Evolutionary conservation across 148 eudicot species (phyloP).

Genomic region (Pharnaceum exiguum): DNA sequence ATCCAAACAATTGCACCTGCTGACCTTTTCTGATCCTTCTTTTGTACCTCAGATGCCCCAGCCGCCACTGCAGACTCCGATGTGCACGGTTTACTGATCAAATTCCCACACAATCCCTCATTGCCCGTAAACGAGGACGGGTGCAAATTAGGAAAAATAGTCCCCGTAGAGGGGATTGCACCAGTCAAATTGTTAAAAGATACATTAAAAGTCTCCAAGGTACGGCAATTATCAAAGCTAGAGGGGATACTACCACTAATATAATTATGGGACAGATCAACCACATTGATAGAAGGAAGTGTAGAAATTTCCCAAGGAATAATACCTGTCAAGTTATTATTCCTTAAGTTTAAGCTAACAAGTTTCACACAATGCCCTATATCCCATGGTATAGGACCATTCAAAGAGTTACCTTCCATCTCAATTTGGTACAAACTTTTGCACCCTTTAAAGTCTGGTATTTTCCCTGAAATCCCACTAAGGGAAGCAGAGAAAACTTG

Average conservation of each 20-base stretch:
- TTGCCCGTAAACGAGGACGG: conserved; percentile 89
- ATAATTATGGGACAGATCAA: conserved; percentile 61
- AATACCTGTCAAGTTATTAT: conserved; percentile 71
- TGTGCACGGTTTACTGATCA: conserved; percentile 50
- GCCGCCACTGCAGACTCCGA: conserved; percentile 14
- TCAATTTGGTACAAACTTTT: conserved; percentile 66
- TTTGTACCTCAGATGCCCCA: conserved; percentile 20
- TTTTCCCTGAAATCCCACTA: conserved; percentile 40
- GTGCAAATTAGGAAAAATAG: conserved; percentile 58
- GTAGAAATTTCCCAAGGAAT: conserved; percentile 95
- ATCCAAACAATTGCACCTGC: conserved; percentile 76
- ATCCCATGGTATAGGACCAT: conserved; percentile 79
- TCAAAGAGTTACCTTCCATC: conserved; percentile 55
- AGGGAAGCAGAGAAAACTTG: conserved; percentile 61
- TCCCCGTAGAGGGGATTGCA: conserved; percentile 55
- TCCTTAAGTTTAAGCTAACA: conserved; percentile 40
- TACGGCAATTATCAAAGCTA: conserved; percentile 54
- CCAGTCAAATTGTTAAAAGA: conserved; percentile 73
- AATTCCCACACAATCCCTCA: conserved; percentile 64
- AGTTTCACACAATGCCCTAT: conserved; percentile 77
- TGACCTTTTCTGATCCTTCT: conserved; percentile 33
- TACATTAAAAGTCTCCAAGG: conserved; percentile 79
- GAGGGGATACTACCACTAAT: conserved; percentile 74
- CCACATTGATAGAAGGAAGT: conserved; percentile 67
- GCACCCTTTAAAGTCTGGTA: conserved; percentile 82